Percentiles rank a stretch among this genome's conserved stretches.
phyloP scores from a whole-genome alignment of 495 filamentous ascomycete genomes.

The Podospora pseudocomata region DNA sequence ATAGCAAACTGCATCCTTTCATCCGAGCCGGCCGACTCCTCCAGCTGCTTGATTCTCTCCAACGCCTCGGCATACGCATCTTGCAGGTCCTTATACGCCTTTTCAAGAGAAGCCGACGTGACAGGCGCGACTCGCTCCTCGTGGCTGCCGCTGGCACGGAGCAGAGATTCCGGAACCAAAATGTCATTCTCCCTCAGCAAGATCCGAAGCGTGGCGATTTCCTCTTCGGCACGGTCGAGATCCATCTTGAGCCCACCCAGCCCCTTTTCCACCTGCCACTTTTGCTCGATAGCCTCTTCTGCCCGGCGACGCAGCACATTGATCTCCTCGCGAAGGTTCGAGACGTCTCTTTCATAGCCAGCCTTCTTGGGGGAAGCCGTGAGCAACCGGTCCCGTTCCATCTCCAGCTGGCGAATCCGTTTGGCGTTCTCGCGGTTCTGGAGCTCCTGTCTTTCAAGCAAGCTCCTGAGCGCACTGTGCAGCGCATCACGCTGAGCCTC shows the following conservation, averaged over 20 bases:
- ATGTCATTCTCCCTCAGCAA: slow-evolving; percentile 88
- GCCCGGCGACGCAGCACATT: slow-evolving; percentile 79
- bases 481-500: slow-evolving; percentile 92
- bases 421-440: slow-evolving; percentile 79
- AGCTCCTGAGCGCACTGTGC: slow-evolving; percentile 74
- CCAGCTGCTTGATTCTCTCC: slow-evolving; percentile 55
- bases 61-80: slow-evolving; percentile 51
- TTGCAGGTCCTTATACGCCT: slow-evolving; percentile 76
- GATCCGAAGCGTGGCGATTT: slow-evolving; percentile 73
- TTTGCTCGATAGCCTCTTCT: slow-evolving; percentile 93
- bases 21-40: slow-evolving; percentile 41
- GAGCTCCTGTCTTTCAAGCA: slow-evolving; percentile 83
- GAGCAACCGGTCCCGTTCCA: slow-evolving; percentile 72
- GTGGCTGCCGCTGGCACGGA: slow-evolving; percentile 43
- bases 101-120: slow-evolving; percentile 71
- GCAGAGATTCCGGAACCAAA: slow-evolving; percentile 55
- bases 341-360: slow-evolving; percentile 80
- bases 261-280: slow-evolving; percentile 94
- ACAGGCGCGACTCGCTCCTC: slow-evolving; percentile 38
- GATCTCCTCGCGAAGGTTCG: slow-evolving; percentile 75
- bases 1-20: slow-evolving; percentile 56
- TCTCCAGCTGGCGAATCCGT: slow-evolving; percentile 67
- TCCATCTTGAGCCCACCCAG: slow-evolving; percentile 93
- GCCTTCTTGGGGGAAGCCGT: slow-evolving; percentile 64
- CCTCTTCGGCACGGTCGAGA: slow-evolving; percentile 89